These are phyloP conservation scores for Tulasnella sp. DNA, from an alignment of 768 basidiomycete species.

Conservation along the genomic window DNA sequence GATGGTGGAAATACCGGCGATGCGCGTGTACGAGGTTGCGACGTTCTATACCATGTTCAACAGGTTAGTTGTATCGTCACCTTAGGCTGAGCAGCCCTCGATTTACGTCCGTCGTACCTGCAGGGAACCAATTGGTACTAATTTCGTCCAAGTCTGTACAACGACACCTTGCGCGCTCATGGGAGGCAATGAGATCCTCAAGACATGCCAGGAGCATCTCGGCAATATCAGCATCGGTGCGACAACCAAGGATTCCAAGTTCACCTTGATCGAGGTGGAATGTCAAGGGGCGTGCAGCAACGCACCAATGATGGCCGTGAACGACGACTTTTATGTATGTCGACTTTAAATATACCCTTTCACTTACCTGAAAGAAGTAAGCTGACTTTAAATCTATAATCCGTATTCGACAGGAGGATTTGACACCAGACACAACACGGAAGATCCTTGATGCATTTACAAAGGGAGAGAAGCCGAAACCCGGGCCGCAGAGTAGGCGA, in stretches of 20 bases:
- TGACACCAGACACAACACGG: slow-evolving; percentile 65
- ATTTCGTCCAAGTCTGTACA: slow-evolving; percentile 97
- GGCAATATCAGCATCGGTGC: slow-evolving; percentile 77
- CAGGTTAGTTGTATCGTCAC: slow-evolving; percentile 42
- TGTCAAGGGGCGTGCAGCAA: slow-evolving; percentile 98
- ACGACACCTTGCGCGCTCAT: slow-evolving; percentile 96
- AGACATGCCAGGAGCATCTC: slow-evolving; percentile 73
- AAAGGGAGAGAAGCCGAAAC: slow-evolving; percentile 75
- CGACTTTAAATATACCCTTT: not conserved
- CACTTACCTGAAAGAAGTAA: no score
- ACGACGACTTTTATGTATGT: slow-evolving; percentile 92
- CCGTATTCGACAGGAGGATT: no score
- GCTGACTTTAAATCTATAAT: no score
- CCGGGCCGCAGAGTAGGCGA: slow-evolving; percentile 87
- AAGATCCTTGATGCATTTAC: slow-evolving; percentile 70
- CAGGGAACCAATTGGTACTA: slow-evolving; percentile 85
- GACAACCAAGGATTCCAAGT: slow-evolving; percentile 93
- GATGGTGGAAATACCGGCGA: slow-evolving; percentile 85
- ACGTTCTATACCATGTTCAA: slow-evolving; percentile 99
- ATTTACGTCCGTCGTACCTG: no score
- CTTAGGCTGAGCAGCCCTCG: not conserved
- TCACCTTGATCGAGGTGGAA: slow-evolving; percentile 96
- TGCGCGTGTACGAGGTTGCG: slow-evolving; percentile 99
- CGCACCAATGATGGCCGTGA: slow-evolving; percentile 92
- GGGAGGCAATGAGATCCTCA: slow-evolving; percentile 82